Conservation (phyloP, 179 eudicot species). For the Silene noctiflora region DNA sequence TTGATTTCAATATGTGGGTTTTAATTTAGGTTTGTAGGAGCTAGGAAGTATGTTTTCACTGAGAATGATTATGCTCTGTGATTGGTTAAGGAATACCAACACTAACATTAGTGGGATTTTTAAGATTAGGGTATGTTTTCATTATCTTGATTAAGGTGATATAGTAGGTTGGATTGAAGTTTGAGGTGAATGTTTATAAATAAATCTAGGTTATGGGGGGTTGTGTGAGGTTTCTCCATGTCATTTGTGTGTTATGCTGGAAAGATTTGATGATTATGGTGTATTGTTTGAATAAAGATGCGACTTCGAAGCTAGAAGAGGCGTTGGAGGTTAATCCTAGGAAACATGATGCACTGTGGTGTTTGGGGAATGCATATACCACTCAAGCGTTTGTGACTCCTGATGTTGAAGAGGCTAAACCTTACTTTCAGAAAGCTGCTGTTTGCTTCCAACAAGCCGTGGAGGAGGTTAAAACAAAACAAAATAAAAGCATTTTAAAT, state of each 20-base stretch:
- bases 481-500: background rate
- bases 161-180: too few species aligned
- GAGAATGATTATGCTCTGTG: too few species aligned
- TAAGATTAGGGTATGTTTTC: too few species aligned
- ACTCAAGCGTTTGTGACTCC: conserved; percentile 63
- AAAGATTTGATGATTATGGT: background rate
- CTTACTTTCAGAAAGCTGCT: conserved; percentile 56
- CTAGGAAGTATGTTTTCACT: too few species aligned
- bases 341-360: conserved; percentile 76
- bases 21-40: too few species aligned
- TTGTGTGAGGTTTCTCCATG: too few species aligned
- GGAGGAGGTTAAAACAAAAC: conserved; percentile 41
- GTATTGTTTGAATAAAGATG: conserved; percentile 39
- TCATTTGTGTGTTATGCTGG: background rate
- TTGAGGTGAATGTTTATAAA: too few species aligned
- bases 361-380: conserved; percentile 83
- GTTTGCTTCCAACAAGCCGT: conserved; percentile 60
- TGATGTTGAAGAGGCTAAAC: conserved; percentile 52
- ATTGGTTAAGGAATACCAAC: too few species aligned
- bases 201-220: too few species aligned
- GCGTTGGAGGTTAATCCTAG: conserved; percentile 62
- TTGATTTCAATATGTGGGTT: too few species aligned
- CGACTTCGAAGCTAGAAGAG: conserved; percentile 70
- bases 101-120: too few species aligned
- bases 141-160: too few species aligned